Base-by-base conservation (phyloP, 1,139 yeast species). In the Hyphopichia pseudoburtonii region DNA sequence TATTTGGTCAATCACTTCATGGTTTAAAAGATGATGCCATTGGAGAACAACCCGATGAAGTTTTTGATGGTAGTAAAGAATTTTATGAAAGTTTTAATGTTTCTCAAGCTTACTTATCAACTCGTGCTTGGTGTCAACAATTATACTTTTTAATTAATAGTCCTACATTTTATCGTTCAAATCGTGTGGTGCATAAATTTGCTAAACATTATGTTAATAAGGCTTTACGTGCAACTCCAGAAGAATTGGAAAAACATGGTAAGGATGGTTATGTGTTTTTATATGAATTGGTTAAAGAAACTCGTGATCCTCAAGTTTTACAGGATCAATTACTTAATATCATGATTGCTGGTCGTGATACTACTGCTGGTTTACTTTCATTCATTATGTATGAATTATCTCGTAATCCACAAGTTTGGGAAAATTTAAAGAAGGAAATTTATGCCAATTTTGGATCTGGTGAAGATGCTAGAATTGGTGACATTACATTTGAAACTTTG, bases 1-100 rank as follows among this genome's bases (percentile, higher is more conserved):
- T 67, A 37, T 68, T 68, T 48, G 73, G 72, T 18, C 59, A 60
- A 32, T 57, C 68, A 2, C 60, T 64, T n/a, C 52, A 43, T 33
- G 53, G 62, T 3, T 57, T 66, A 35, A 46, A 52, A 42, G 71
- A 65, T 45, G 60, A 47, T 9, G 38, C 58, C 8, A 56, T 65
- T 40, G 66, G 65, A 4, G 44, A 41, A 32, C 41, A 41, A 28
- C 50, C 53, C 11, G 39, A 44, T 17, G 45, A 46, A 11, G 48
- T 49, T 7, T 56, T 50, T 32, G 48, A 41, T 23, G 56, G 56
- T 8, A 42, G 51, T 21, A 41, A 37, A 12, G 44, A 48, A 17
- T 67, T 66, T 40, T 59, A 62, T 18, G 51, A 48, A 4, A 52
- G 64, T 16, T 64, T 66, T 46, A 60, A 59, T 39, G 39, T 37